These are phyloP conservation scores for Metarhizium robertsii DNA, from an alignment of 2,329 filamentous ascomycete species.

Conservation along the genomic window DNA sequence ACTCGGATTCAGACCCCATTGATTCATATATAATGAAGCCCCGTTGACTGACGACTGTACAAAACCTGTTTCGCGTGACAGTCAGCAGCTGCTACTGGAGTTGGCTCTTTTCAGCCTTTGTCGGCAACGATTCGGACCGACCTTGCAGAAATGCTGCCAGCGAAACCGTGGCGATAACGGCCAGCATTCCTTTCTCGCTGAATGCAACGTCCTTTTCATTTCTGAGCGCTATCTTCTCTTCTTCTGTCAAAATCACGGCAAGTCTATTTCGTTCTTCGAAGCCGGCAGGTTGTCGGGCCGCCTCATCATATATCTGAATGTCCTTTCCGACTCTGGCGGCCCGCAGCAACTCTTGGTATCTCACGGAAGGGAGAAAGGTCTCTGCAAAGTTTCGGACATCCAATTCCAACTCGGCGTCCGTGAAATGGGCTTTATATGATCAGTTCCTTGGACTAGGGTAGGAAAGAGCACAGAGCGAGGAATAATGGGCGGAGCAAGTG, in stretches of 20 bases:
- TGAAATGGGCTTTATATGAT: constrained; percentile 23
- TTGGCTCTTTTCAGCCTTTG: too few species aligned
- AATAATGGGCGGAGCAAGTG: too few species aligned
- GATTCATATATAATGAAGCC: constrained; percentile 22
- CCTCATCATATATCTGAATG: constrained; percentile 26
- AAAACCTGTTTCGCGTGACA: constrained; percentile 19
- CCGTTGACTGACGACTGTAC: constrained; percentile 36
- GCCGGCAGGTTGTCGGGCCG: constrained; percentile 17
- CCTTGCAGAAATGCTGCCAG: constrained; percentile 32
- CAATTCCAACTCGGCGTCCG: constrained; percentile 25
- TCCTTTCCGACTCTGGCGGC: constrained; percentile 33
- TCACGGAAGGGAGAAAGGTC: constrained; percentile 19
- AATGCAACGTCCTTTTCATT: constrained; percentile 29
- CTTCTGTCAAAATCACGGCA: constrained; percentile 20
- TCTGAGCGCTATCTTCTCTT: constrained; percentile 28
- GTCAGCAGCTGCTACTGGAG: too few species aligned
- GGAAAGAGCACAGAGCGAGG: neutral
- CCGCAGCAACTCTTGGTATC: constrained; percentile 21
- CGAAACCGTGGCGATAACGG: constrained; percentile 32
- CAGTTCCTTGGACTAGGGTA: neutral
- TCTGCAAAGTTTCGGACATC: constrained; percentile 25
- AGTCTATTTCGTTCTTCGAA: constrained; percentile 13
- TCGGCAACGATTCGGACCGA: neutral
- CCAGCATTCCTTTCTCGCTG: constrained; percentile 28
- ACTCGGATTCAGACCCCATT: constrained; percentile 11